Evolutionary conservation across 805 yeast species (phyloP).

Genomic region (Barnettozyma vustinii): DNA sequence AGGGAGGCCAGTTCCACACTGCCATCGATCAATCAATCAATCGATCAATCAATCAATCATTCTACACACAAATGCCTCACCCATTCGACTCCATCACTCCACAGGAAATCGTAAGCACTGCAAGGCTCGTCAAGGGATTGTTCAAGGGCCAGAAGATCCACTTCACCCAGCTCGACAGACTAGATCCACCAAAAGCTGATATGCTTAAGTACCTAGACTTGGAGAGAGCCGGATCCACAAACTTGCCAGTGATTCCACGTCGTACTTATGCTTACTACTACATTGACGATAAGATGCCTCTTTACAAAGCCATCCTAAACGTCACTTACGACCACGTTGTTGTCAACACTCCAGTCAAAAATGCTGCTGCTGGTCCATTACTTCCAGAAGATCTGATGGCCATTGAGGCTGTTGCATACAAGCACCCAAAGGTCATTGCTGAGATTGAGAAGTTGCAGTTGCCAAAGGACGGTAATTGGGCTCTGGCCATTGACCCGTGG

Average conservation of each 20-base stretch:
- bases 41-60: background rate
- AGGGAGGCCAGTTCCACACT: background rate
- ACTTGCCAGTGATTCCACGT: constrained; percentile 59
- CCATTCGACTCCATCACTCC: constrained; percentile 59
- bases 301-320: constrained; percentile 70
- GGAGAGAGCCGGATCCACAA: constrained; percentile 45
- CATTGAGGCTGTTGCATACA: constrained; percentile 44
- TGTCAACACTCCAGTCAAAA: constrained; percentile 48
- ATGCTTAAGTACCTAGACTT: constrained; percentile 65
- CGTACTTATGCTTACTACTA: constrained; percentile 65
- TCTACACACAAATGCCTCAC: constrained; percentile 28
- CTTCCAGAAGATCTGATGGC: constrained; percentile 58
- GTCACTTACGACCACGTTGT: constrained; percentile 57
- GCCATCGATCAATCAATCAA: background rate
- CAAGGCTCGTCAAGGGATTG: constrained; percentile 56
- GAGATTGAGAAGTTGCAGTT: constrained; percentile 64
- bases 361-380: constrained; percentile 66
- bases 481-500: constrained; percentile 72
- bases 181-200: constrained; percentile 75
- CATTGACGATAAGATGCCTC: constrained; percentile 40
- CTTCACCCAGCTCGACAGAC: constrained; percentile 60
- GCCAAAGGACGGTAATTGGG: constrained; percentile 38
- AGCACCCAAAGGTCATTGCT: constrained; percentile 54
- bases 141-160: constrained; percentile 51
- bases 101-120: constrained; percentile 49